Base-by-base conservation (phyloP, 2,329 filamentous ascomycete genomes). In the Nothophoma quercina region DNA sequence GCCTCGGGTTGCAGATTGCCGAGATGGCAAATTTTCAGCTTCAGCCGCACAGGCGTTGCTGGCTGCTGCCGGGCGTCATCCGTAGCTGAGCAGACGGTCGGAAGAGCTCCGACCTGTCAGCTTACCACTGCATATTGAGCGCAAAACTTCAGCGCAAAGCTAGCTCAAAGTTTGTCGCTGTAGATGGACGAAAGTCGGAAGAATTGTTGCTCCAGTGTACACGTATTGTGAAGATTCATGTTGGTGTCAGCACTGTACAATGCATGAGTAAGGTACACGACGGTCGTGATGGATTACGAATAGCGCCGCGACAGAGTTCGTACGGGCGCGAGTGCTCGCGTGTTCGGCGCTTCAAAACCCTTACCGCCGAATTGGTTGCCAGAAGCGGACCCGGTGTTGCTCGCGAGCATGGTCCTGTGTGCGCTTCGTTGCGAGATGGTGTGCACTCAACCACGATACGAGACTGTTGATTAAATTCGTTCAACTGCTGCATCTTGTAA, bases 211-310 rank as follows among this genome's bases (percentile, higher is more conserved):
- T 26, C 13, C 21, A 6, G 7, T 13, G 22, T 40, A 19, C 28
- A 23, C 21, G 16, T 10, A 30, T 22, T 9, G 15, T 16, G 3
- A 10, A 15, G 9, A 29, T 18, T 52, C 26, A 39, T 22, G 26
- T 26, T 28, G 34, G 28, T 39, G 22, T 28, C 30, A 38, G 36
- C n/a, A 16, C 2, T 47, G 19, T 39, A 18, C 23, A 33, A 38
- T 42, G 30, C 38, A 38, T 43, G 42, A 46, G 29, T 52, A 43
- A 53, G 38, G 29, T 12, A 18, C 15, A 42, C 26, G 7, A 26
- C 12, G 26, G n/a, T 19, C 7, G 30, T 38, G 22, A n/a, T 43
- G 16, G 30, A 33, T 53, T 33, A 43, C 43, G 38, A 47, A 53
- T 46, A 22, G 13, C 25, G 38, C 38, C 26, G 43, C 26, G 32